A percentile compares a stretch with the other conserved stretches of the same genome.
phyloP scores from a whole-genome alignment of 2,329 filamentous ascomycete genomes.

The Phaeosphaeriaceae sp. region DNA sequence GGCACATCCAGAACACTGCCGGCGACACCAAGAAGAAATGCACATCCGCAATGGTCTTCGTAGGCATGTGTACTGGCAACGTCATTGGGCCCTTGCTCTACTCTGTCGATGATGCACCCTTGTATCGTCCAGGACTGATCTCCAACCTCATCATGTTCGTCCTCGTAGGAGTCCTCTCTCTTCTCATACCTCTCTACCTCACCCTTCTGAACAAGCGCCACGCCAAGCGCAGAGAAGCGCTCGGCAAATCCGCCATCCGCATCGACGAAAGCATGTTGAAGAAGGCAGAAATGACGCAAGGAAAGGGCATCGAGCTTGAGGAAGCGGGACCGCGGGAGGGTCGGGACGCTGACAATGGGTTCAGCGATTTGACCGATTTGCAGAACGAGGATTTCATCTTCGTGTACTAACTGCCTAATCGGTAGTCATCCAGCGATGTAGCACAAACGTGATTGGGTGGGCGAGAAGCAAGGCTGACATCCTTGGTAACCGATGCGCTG shows the following conservation, averaged over 20 bases:
- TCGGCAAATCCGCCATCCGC: constrained; percentile 38
- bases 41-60: constrained; percentile 44
- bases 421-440: neutral
- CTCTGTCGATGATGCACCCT: constrained; percentile 42
- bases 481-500: neutral
- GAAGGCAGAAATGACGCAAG: constrained; percentile 23
- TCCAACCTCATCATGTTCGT: constrained; percentile 45
- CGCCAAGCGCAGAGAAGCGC: constrained; percentile 32
- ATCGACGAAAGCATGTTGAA: constrained; percentile 46
- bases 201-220: constrained; percentile 40
- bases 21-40: constrained; percentile 49
- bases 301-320: constrained; percentile 21
- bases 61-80: constrained; percentile 49
- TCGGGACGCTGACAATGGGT: constrained; percentile 21
- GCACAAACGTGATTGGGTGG: neutral
- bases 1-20: constrained; percentile 48
- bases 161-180: constrained; percentile 32
- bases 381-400: constrained; percentile 29
- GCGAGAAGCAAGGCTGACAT: neutral
- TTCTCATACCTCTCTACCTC: constrained; percentile 42
- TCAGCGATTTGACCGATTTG: constrained; percentile 28
- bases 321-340: neutral
- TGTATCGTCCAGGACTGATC: constrained; percentile 45
- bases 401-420: constrained; percentile 10
- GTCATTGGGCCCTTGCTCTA: constrained; percentile 47